Base-by-base conservation (phyloP, 257 asterid genomes). In the Przewalskia tangutica region DNA sequence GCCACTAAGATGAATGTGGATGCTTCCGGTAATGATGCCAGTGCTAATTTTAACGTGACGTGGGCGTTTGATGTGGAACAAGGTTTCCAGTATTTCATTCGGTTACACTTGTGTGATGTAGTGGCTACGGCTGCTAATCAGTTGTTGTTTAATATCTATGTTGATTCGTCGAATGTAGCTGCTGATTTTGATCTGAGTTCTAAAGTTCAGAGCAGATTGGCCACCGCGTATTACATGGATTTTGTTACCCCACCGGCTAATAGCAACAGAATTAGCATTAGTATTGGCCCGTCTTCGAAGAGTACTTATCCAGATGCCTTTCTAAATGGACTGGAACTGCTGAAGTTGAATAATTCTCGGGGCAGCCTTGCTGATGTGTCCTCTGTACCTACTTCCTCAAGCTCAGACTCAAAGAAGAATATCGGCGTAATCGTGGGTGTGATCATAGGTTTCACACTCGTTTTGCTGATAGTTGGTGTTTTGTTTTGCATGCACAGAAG, bases 1-100 rank as follows among this genome's bases (percentile, higher is more conserved):
- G 88, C 89, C 55, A 84, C 87, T 0, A 89, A 79, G 84, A 84
- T 90, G 91, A 75, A 85, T 18, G 89, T 92, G 0, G 85, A 14
- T 1, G 91, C 92, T 9, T 90, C 67, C n/a, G 67, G 81, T 56
- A 36, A 54, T 56, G 81, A 12, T 54, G 68, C 65, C 17, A 54
- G 9, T 18, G 56, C 77, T 18, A 77, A 60, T 54, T 77, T 77
- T 77, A 77, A 77, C 1, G 53, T 77, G n/a, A 34, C 81, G 3
- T 77, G 70, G 81, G 53, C 14, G 36, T 77, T 77, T 18, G 20
- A 58, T 40, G 81, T 77, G 81, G 81, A 77, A 8, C 8, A 13
- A 34, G 65, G 81, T 77, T 77, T 77, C 36, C 68, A 56, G 64
- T 77, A 77, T 56, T 54, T 77, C n/a, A 18, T 77, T 42, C 70